These are phyloP conservation scores for Cryoendolithus antarcticus DNA, from an alignment of 2,329 filamentous ascomycete species.

Conservation along the genomic window DNA sequence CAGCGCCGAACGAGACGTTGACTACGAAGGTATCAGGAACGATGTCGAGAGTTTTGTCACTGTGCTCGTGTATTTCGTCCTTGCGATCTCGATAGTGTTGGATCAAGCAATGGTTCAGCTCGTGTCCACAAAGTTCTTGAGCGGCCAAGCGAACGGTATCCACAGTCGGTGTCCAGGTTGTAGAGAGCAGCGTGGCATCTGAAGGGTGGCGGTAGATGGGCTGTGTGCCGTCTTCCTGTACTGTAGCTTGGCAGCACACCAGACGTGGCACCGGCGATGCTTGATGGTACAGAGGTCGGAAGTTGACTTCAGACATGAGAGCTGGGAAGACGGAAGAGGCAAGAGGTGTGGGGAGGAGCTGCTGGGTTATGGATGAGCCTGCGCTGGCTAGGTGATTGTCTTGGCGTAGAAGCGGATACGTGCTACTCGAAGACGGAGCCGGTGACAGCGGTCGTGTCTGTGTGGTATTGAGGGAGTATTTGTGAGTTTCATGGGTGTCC, in stretches of 20 bases:
- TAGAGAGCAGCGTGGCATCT: constrained; percentile 69
- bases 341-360: constrained; percentile 46
- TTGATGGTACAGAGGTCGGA: constrained; percentile 87
- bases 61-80: constrained; percentile 93
- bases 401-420: constrained; percentile 15
- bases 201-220: constrained; percentile 93
- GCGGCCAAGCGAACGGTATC: constrained; percentile 53
- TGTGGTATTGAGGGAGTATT: too few relatives aligned
- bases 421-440: too few relatives aligned
- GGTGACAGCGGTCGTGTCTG: too few relatives aligned
- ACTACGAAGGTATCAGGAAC: constrained; percentile 69
- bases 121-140: constrained; percentile 62
- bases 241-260: constrained; percentile 73
- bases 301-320: constrained; percentile 63
- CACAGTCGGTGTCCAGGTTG: constrained; percentile 64
- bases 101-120: constrained; percentile 82
- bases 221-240: constrained; percentile 63
- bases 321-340: constrained; percentile 53
- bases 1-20: constrained; percentile 86
- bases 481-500: too few relatives aligned
- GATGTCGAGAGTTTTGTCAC: constrained; percentile 93
- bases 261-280: constrained; percentile 83
- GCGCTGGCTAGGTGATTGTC: constrained; percentile 38
- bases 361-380: constrained; percentile 61
- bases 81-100: constrained; percentile 81